Evolutionary conservation across 768 basidiomycete genomes (phyloP).

Genomic region (Sistotremastrum niveocremeum): DNA sequence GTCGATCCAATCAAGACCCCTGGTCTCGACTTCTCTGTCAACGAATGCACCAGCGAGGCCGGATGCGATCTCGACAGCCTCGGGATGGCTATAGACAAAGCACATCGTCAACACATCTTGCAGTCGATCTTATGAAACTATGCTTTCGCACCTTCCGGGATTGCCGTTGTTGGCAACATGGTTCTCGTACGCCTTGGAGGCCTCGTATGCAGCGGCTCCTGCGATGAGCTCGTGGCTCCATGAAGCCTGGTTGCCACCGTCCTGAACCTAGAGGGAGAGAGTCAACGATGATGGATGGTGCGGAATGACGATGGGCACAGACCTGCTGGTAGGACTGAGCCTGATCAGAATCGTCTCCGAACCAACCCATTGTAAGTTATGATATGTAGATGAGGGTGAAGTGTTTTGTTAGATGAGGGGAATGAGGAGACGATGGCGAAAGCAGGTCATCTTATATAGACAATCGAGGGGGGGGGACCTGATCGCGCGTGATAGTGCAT

Average conservation of each 20-base stretch:
- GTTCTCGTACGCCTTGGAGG: slow-evolving; percentile 14
- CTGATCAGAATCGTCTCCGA: slow-evolving; percentile 3
- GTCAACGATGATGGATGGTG: no score
- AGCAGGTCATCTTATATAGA: no score
- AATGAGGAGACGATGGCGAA: no score
- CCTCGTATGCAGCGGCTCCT: slow-evolving; percentile 9
- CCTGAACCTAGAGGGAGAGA: no score
- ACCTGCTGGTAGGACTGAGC: slow-evolving; percentile 1
- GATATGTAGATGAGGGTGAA: no score
- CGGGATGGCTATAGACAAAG: slow-evolving; percentile 6
- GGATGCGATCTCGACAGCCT: slow-evolving; percentile 22
- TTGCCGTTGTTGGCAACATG: slow-evolving; percentile 19
- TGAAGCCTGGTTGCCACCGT: no score
- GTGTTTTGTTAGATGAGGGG: no score
- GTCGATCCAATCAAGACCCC: slow-evolving; percentile 10
- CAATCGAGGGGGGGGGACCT: no score
- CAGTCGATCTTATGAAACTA: not conserved
- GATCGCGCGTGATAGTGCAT: no score
- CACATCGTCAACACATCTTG: not conserved
- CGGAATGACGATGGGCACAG: slow-evolving; percentile 8
- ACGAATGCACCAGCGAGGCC: slow-evolving; percentile 22
- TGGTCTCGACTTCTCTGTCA: slow-evolving; percentile 17
- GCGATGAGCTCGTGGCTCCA: slow-evolving; percentile 11
- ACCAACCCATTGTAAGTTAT: not conserved
- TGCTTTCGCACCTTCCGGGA: slow-evolving; percentile 14